Base-by-base conservation (phyloP, 768 basidiomycete genomes). In the Erythrobasidium yunnanense region DNA sequence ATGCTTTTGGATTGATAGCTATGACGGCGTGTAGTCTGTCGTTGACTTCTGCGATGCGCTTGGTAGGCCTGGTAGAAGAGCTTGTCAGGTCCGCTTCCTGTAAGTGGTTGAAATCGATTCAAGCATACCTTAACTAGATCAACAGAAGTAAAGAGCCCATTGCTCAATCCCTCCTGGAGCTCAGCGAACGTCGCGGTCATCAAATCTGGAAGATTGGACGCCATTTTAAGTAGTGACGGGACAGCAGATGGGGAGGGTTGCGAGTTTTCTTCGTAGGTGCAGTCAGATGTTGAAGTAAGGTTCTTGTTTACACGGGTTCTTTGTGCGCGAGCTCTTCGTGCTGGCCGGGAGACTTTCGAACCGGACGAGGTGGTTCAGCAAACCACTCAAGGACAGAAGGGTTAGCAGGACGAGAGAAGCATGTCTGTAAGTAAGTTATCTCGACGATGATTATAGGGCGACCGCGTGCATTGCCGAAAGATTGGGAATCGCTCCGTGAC, bases 171-270 rank as follows among this genome's bases (percentile, higher is more conserved):
- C 2, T 67, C 65, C 67, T 80, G 77, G 6, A 79, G 72, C 52
- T 80, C 79, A 3, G 66, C 67, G 51, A 80, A 68, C 0, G 76
- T 75, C 0, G 79, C 79, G 53, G 79, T 77, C 54, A 79, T 78
- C 3, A 80, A 68, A 30, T 8, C 23, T n/a, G 27, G 54, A 30
- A 30, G 25, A 23, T 23, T 42, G 11, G 11, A 42, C n/a, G 11
- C 11, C n/a, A 42, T 11, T n/a, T n/a, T 42, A n/a, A 11, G n/a
- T 11, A 42, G 38, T 42, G 11, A n/a, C 11, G 11, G 38, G 38
- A 42, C 11, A 42, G 38, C 38, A 42, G n/a, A 42, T 11, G n/a
- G 11, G 11, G 38, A 42, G 11, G 49, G n/a, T n/a, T n/a, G n/a
- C n/a, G n/a, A n/a, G n/a, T n/a, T n/a, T n/a, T n/a, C n/a, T n/a